A percentile compares a stretch with the other conserved stretches of the same genome.
These are phyloP conservation scores for Blastobotrys petasosporus DNA, from an alignment of 1,139 yeast species.

Conservation along the genomic window DNA sequence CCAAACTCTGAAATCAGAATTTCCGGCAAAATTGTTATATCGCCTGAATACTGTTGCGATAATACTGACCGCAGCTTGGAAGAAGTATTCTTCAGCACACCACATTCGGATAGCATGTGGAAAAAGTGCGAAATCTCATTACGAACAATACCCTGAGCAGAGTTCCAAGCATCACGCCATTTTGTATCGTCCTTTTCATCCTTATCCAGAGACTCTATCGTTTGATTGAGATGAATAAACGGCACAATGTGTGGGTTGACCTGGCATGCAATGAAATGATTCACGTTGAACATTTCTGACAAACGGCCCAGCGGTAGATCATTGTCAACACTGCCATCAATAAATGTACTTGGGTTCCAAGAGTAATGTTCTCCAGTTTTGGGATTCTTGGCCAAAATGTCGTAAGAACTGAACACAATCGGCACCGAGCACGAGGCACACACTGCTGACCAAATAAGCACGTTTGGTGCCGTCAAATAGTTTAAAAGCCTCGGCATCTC, in stretches of 20 bases:
- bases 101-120: constrained; percentile 66
- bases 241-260: constrained; percentile 97
- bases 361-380: constrained; percentile 57
- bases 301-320: constrained; percentile 86
- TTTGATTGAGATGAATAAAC: constrained; percentile 42
- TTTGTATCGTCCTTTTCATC: constrained; percentile 58
- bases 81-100: constrained; percentile 64
- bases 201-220: constrained; percentile 45
- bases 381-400: constrained; percentile 77
- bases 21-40: constrained; percentile 84
- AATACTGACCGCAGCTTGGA: constrained; percentile 69
- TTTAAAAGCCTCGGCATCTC: constrained; percentile 55
- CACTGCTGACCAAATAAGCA: constrained; percentile 89
- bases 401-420: constrained; percentile 79
- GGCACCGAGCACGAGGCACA: constrained; percentile 97
- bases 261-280: constrained; percentile 94
- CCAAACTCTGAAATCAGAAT: constrained; percentile 52
- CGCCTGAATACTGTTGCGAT: constrained; percentile 87
- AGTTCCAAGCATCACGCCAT: constrained; percentile 38
- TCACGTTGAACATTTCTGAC: constrained; percentile 94
- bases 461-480: constrained; percentile 92
- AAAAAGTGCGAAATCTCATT: constrained; percentile 75
- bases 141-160: constrained; percentile 53
- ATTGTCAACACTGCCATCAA: constrained; percentile 94
- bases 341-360: constrained; percentile 85